A percentile compares a stretch with the other conserved stretches of the same genome.
Evolutionary conservation across 1,284 basidiomycete genomes (phyloP).

Genomic region (Moesziomyces aphidis): DNA sequence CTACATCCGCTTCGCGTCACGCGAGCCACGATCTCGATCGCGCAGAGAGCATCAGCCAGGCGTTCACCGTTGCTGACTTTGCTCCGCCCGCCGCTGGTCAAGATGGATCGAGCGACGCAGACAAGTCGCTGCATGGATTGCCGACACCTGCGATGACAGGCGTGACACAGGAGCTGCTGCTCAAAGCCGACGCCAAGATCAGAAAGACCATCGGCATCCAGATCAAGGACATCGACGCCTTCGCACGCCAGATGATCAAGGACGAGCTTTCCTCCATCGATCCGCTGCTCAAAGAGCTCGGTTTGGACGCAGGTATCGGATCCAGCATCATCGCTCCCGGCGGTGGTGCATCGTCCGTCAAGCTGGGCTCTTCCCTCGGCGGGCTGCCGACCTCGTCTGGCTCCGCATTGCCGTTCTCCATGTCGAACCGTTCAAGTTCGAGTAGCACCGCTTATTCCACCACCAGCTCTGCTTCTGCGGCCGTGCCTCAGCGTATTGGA

Average conservation of each 20-base stretch:
- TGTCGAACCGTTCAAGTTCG: conserved; percentile 5
- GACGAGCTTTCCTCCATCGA: conserved; percentile 50
- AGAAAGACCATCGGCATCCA: conserved; percentile 45
- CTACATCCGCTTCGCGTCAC: conserved; percentile 8
- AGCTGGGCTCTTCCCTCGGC: background rate
- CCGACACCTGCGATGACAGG: conserved; percentile 14
- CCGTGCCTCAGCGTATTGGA: conserved; percentile 2
- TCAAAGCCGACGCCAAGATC: conserved; percentile 58
- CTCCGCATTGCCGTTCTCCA: conserved; percentile 15
- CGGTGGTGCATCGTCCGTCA: background rate
- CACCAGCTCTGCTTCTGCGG: background rate
- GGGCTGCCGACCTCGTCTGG: conserved; percentile 22
- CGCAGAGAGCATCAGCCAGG: conserved; percentile 20
- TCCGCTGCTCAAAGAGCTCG: conserved; percentile 40
- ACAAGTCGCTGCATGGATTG: background rate
- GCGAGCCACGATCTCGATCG: conserved; percentile 19
- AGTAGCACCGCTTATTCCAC: background rate
- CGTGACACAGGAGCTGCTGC: conserved; percentile 42
- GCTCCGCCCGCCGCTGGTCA: background rate
- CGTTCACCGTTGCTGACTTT: conserved; percentile 1
- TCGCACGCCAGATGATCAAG: conserved; percentile 55
- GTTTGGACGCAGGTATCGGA: conserved; percentile 1
- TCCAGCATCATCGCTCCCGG: conserved; percentile 6
- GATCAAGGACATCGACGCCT: conserved; percentile 53
- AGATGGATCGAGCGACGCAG: background rate